A percentile compares a stretch with the other conserved stretches of the same genome.
Evolutionary conservation across 192 early-diverging fungal genomes (phyloP).

Genomic region (Umbelopsis sp.): DNA sequence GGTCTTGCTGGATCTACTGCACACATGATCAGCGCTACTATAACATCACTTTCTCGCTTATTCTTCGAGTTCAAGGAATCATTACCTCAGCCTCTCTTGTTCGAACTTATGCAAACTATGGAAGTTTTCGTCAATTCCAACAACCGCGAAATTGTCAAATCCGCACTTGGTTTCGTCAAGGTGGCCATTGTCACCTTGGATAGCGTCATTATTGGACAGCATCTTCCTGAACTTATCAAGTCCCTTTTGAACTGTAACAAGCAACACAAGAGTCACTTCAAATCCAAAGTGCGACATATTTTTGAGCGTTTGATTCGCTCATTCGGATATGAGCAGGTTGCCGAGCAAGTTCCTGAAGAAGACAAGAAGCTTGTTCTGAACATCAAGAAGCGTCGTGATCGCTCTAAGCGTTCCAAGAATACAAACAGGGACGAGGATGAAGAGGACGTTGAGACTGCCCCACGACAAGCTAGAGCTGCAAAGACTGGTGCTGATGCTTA

Average conservation of each 20-base stretch:
- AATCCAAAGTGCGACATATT: conserved; percentile 88
- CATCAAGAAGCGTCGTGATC: conserved; percentile 88
- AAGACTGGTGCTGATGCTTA: conserved; percentile 66
- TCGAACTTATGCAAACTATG: conserved; percentile 80
- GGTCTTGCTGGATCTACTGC: conserved; percentile 91
- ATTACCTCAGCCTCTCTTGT: conserved; percentile 61
- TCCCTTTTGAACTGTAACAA: conserved; percentile 82
- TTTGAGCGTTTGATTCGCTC: conserved; percentile 85
- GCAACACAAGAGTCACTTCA: conserved; percentile 88
- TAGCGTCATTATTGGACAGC: conserved; percentile 65
- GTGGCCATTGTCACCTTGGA: conserved; percentile 81
- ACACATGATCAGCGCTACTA: conserved; percentile 91
- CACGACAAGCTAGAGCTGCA: conserved; percentile 41
- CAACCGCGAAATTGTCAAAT: conserved; percentile 90
- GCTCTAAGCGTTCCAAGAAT: conserved; percentile 77
- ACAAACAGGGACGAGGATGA: conserved; percentile 42
- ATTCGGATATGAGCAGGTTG: conserved; percentile 70
- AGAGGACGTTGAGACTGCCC: conserved; percentile 48
- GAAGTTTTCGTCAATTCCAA: conserved; percentile 77
- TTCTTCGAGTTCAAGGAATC: conserved; percentile 87
- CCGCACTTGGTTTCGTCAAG: conserved; percentile 93
- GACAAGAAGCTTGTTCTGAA: conserved; percentile 89
- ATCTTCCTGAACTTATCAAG: conserved; percentile 72
- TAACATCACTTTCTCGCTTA: conserved; percentile 80
- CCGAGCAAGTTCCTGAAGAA: conserved; percentile 78